These are phyloP conservation scores for Metschnikowia cerradonensis DNA, from an alignment of 805 yeast genomes.

Conservation along the genomic window DNA sequence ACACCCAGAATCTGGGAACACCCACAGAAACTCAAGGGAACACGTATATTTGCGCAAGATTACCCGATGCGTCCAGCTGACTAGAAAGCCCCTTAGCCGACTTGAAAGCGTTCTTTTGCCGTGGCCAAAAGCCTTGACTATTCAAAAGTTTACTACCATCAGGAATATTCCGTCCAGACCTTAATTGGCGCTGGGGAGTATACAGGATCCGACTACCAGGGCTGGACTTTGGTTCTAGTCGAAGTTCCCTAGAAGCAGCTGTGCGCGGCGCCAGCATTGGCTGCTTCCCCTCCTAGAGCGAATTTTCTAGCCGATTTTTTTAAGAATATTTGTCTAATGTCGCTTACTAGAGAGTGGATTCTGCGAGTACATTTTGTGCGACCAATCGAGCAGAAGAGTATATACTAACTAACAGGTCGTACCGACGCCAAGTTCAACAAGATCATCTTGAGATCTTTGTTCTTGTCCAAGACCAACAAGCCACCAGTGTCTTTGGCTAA, in stretches of 20 bases:
- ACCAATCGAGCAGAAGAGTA: constrained; percentile 42
- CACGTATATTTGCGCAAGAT: background rate
- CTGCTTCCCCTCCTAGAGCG: background rate
- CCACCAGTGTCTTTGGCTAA: constrained; percentile 98
- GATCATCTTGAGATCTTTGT: constrained; percentile 88
- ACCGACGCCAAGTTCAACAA: constrained; percentile 99
- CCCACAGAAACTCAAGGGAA: background rate
- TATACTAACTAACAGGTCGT: constrained; percentile 69
- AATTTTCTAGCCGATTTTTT: too few species aligned
- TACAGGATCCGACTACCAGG: background rate
- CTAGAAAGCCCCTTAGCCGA: background rate
- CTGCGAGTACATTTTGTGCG: constrained; percentile 36
- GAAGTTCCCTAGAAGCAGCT: background rate
- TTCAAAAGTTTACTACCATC: constrained; percentile 2
- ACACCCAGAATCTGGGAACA: background rate
- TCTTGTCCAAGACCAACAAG: constrained; percentile 98
- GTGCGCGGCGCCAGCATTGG: background rate
- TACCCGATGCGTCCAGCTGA: background rate
- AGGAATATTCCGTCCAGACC: background rate
- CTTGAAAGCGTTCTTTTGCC: background rate
- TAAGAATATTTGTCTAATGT: too few species aligned
- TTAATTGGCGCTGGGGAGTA: background rate
- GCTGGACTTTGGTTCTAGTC: background rate
- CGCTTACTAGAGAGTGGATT: constrained; percentile 6
- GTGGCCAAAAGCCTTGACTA: background rate